phyloP scores from a whole-genome alignment of 345 rosid genomes.

The Eucalyptus tenuipes region DNA sequence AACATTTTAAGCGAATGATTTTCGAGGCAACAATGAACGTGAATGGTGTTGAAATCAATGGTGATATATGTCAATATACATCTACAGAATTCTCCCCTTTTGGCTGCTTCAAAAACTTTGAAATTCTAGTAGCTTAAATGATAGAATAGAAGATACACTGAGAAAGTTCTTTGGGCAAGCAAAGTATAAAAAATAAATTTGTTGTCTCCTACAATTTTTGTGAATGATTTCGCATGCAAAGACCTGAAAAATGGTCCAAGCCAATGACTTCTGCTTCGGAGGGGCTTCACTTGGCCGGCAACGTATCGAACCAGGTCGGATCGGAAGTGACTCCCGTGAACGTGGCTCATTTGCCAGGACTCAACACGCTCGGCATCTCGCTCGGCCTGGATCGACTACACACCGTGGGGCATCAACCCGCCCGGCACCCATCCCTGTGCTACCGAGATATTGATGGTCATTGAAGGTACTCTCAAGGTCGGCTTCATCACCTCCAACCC shows the following conservation, averaged over 20 bases:
- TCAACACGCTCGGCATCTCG: conserved; percentile 9
- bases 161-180: neutral
- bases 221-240: neutral
- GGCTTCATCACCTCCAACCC: conserved; percentile 14
- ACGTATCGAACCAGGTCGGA: conserved; percentile 2
- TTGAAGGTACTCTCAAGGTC: conserved; percentile 1
- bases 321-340: neutral
- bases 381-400: neutral
- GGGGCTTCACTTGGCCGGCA: conserved; percentile 2
- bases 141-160: no score
- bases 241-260: neutral
- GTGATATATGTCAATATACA: neutral
- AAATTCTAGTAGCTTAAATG: no score
- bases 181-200: neutral
- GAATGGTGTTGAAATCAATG: no score
- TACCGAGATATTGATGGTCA: conserved; percentile 2
- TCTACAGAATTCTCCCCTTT: neutral
- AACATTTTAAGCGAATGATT: neutral
- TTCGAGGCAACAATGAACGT: neutral
- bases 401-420: neutral
- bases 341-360: conserved; percentile 2
- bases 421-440: conserved; percentile 3
- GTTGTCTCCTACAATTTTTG: neutral
- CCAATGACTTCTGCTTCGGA: conserved; percentile 1
- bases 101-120: no score